A percentile compares a stretch with the other conserved stretches of the same genome.
These are phyloP conservation scores for Apiotrichum akiyoshidainum DNA, from an alignment of 1,284 basidiomycete genomes.

Conservation along the genomic window DNA sequence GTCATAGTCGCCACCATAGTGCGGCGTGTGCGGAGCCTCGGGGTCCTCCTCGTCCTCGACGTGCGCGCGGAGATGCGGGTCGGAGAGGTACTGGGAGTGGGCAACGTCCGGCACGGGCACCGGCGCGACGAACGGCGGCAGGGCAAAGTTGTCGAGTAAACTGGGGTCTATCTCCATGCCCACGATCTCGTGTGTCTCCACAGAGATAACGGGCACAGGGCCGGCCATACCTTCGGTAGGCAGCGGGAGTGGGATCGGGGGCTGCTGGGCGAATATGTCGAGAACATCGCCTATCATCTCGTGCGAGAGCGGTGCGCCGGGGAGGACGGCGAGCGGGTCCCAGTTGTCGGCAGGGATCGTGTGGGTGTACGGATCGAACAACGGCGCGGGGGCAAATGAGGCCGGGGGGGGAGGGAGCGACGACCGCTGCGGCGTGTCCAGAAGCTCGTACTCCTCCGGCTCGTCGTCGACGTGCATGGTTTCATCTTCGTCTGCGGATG, in stretches of 20 bases:
- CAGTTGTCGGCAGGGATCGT: no score
- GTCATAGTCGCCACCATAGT: no score
- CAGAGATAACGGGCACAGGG: no score
- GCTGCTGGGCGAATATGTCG: background rate
- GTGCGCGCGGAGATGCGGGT: background rate
- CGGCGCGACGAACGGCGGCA: no score
- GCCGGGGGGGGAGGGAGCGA: background rate
- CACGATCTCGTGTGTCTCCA: no score
- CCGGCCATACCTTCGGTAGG: no score
- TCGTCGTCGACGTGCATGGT: background rate
- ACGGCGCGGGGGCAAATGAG: background rate
- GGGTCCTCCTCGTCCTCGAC: conserved; percentile 4
- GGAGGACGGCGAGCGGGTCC: background rate
- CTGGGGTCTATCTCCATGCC: no score
- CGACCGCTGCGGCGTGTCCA: background rate
- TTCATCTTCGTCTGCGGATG: background rate
- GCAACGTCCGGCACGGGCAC: no score
- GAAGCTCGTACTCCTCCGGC: conserved; percentile 1
- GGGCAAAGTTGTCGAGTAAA: no score
- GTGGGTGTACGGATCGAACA: background rate
- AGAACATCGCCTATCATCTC: background rate
- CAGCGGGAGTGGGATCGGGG: background rate
- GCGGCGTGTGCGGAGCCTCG: background rate
- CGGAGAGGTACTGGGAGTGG: no score
- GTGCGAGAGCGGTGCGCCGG: background rate